Evolutionary conservation across 2,329 filamentous ascomycete species (phyloP), one percentile per base, ranked within the genome.

Genomic region (Penicillium sp.): DNA sequence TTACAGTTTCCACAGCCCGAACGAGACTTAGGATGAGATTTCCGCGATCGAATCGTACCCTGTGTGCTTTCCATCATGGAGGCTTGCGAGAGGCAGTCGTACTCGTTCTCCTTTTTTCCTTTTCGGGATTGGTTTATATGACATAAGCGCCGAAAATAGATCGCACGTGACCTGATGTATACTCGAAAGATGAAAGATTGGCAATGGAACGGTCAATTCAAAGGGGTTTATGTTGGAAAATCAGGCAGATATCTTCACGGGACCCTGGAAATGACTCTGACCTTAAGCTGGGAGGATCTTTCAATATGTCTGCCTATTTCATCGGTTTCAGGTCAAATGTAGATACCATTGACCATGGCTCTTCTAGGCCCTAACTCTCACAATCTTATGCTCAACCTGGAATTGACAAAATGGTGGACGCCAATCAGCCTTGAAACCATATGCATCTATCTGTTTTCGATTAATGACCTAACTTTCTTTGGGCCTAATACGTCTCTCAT

Each of bases 1-100:
- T 74, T 73, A 46, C 71, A 74, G 45, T 67, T 70, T 10, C 47
- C 50, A 52, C 71, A 74, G 4, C 71, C 71, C 13, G 59, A 46
- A 0, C 70, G 66, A 8, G 71, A 73, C 47, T 74, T 74, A 21
- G 54, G 62, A 58, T 74, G 71, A 6, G 68, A 58, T 24, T 64
- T 63, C n/a, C 71, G 61, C 4, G 68, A 56, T 47, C 57, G 44
- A 18, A 61, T 40, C 8, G 39, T 6, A 11, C 3, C 22, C 31
- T 27, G 46, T 42, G 16, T 49, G 40, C 22, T 21, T 31, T 44
- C 44, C 54, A 48, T 44, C 22, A 34, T 44, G 22, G 24, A 29
- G n/a, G 10, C 13, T 29, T 34, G 22, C 5, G 24, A 31, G 43
- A 18, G 4, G 34, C n/a, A n/a, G 31, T 36, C 49, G 49, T 43